Conservation (phyloP, 2,329 filamentous ascomycete genomes). For the Fusarium compactum region DNA sequence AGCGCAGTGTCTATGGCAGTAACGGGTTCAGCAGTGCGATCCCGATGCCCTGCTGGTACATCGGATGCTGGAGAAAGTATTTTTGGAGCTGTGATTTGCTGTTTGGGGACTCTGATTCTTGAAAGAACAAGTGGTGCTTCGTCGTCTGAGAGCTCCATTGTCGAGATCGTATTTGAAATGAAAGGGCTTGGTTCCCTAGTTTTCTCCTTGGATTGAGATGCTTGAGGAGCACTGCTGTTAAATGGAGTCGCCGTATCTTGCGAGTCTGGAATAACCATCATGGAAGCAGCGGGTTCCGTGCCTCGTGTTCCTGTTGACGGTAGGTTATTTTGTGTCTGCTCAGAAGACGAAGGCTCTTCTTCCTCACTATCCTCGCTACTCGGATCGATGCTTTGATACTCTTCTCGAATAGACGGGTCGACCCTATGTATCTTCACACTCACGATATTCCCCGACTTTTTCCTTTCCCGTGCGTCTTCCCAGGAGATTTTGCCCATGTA, state of each 20-base stretch:
- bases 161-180: slow-evolving; percentile 1
- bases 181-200: neutral
- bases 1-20: neutral
- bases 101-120: slow-evolving; percentile 11
- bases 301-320: neutral
- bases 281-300: neutral
- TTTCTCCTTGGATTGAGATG: slow-evolving; percentile 5
- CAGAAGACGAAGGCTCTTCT: neutral
- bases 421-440: slow-evolving; percentile 29
- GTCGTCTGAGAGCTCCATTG: slow-evolving; percentile 52
- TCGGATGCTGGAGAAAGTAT: neutral
- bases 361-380: slow-evolving; percentile 15
- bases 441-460: slow-evolving; percentile 14
- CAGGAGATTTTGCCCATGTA: slow-evolving; percentile 50
- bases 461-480: slow-evolving; percentile 39
- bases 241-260: slow-evolving; percentile 45
- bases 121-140: slow-evolving; percentile 50
- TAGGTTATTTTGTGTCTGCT: neutral
- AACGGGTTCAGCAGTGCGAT: neutral
- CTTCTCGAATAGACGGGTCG: slow-evolving; percentile 9
- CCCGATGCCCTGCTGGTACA: neutral
- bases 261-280: slow-evolving; percentile 47
- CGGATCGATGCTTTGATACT: slow-evolving; percentile 15
- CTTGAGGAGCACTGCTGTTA: slow-evolving; percentile 38
- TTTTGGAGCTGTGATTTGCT: neutral